Percentiles rank a stretch among this genome's conserved stretches.
Evolutionary conservation across 2,329 filamentous ascomycete species (phyloP).

Genomic region (Phaeosphaeria sp.): DNA sequence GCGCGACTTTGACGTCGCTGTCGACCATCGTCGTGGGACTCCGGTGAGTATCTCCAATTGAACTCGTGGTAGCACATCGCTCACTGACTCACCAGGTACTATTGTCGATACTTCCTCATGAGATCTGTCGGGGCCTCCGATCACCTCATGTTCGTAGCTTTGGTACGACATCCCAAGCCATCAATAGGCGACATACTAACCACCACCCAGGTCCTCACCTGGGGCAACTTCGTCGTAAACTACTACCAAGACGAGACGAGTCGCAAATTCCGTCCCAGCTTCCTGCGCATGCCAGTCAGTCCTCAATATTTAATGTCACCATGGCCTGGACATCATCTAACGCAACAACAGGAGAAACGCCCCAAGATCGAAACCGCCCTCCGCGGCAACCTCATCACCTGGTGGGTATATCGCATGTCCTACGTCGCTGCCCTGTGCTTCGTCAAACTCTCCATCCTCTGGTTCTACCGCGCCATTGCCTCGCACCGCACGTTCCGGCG

Average conservation of each 20-base stretch:
- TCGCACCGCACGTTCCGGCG: conserved; percentile 40
- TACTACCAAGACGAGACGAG: conserved; percentile 44
- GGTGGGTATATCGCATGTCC: conserved; percentile 44
- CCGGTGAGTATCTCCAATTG: conserved; percentile 27
- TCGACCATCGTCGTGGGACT: conserved; percentile 42
- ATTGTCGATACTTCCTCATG: conserved; percentile 43
- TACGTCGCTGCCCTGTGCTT: conserved; percentile 41
- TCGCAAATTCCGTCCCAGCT: conserved; percentile 30
- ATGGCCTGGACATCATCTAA: conserved; percentile 11
- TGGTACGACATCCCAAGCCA: conserved; percentile 24
- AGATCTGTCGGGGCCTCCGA: conserved; percentile 39
- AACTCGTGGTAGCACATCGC: neutral
- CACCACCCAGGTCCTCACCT: conserved; percentile 38
- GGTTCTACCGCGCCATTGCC: conserved; percentile 47
- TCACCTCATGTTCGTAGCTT: conserved; percentile 43
- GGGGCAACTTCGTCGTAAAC: conserved; percentile 46
- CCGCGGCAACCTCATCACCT: conserved; percentile 38
- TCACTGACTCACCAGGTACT: conserved; percentile 34
- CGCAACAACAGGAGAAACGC: conserved; percentile 32
- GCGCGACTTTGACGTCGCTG: conserved; percentile 41
- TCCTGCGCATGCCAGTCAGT: conserved; percentile 36
- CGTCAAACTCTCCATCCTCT: conserved; percentile 42
- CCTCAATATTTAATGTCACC: neutral
- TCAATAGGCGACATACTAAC: conserved; percentile 11
- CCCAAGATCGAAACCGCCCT: conserved; percentile 30